Evolutionary conservation across 78 protist genomes (phyloP).

Genomic region (Chrysochromulina parva): DNA sequence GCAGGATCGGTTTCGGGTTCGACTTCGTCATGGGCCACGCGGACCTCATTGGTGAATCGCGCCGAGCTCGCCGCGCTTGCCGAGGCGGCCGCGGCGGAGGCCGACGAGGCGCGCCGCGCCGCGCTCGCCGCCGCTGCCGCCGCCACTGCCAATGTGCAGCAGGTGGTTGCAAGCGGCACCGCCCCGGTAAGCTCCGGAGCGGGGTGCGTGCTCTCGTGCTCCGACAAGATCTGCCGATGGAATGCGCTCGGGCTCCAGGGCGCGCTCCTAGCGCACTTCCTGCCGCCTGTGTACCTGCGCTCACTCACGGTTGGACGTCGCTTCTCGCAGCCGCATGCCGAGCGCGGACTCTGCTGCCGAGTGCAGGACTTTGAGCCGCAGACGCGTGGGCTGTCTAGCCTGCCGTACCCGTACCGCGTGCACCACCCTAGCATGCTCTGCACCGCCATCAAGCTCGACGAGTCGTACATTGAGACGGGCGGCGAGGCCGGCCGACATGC

Average conservation of each 20-base stretch:
- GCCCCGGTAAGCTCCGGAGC: neutral
- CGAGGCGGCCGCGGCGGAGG: too few species aligned
- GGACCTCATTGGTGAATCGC: too few species aligned
- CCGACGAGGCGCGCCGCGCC: neutral
- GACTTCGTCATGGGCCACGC: too few species aligned
- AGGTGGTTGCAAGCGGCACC: neutral
- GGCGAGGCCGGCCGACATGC: neutral
- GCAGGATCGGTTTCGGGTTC: too few species aligned
- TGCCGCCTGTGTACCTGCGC: neutral
- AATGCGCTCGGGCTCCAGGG: constrained; percentile 32
- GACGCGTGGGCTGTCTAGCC: neutral
- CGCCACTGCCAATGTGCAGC: too few species aligned
- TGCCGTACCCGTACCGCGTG: neutral
- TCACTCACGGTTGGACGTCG: neutral
- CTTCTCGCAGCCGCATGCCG: constrained; percentile 9
- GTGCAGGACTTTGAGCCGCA: neutral
- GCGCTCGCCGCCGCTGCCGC: neutral
- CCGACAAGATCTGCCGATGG: constrained; percentile 31
- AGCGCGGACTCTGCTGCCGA: constrained; percentile 38
- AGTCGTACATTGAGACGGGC: neutral
- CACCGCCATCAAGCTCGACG: constrained; percentile 30
- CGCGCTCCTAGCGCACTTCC: neutral
- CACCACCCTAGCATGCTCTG: constrained; percentile 19
- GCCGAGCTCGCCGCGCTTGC: too few species aligned
- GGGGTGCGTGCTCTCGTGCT: neutral